Evolutionary conservation across 129 eudicot genomes (phyloP).

Genomic region (Pseudognaphalium luteoalbum): DNA sequence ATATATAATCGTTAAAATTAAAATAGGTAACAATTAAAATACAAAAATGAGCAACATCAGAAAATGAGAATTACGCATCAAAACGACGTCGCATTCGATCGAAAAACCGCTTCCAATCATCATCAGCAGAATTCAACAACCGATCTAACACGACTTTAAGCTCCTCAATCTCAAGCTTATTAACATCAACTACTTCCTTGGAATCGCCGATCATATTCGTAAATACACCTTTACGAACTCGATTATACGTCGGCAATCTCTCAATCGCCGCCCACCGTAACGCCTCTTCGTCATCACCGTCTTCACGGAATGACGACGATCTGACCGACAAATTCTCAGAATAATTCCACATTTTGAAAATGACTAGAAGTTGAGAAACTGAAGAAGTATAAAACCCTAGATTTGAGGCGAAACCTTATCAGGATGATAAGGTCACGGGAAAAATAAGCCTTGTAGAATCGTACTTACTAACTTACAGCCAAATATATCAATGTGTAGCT

Average conservation of each 20-base stretch:
- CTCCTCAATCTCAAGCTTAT: slow-evolving; percentile 52
- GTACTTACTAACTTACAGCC: slow-evolving; percentile 2
- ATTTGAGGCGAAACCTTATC: slow-evolving; percentile 21
- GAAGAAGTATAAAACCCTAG: slow-evolving; percentile 29
- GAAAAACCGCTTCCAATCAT: slow-evolving; percentile 75
- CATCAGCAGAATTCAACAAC: slow-evolving; percentile 60
- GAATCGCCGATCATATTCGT: slow-evolving; percentile 65
- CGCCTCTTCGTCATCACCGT: slow-evolving; percentile 88
- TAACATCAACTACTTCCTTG: slow-evolving; percentile 68
- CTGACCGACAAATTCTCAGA: slow-evolving; percentile 65
- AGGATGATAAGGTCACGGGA: slow-evolving; percentile 20
- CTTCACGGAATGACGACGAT: slow-evolving; percentile 79
- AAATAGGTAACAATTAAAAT: not conserved
- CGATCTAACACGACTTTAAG: slow-evolving; percentile 67
- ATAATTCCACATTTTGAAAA: slow-evolving; percentile 67
- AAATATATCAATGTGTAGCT: not conserved
- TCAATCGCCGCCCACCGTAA: slow-evolving; percentile 94
- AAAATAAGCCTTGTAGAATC: not conserved
- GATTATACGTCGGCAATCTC: slow-evolving; percentile 78
- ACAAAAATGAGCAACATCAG: not conserved
- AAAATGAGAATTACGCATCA: slow-evolving; percentile 47
- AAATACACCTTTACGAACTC: slow-evolving; percentile 85
- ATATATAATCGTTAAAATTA: not conserved
- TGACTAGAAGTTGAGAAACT: not conserved
- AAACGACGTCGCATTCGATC: slow-evolving; percentile 76